Conservation (phyloP, 2,329 filamentous ascomycete genomes). For the Apiospora sp. region DNA sequence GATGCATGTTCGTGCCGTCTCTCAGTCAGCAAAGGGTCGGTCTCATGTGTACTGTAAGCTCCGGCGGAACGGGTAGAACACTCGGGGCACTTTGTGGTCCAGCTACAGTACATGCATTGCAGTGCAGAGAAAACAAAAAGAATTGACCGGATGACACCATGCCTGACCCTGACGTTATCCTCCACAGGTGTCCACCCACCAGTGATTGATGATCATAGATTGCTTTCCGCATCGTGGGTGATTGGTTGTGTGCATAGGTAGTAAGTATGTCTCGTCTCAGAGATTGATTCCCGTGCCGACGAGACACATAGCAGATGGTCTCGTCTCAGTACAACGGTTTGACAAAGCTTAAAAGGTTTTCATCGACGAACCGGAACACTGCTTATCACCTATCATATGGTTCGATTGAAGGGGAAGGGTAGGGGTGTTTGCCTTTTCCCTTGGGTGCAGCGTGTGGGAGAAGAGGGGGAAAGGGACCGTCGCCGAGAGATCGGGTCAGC, state of each 20-base stretch:
- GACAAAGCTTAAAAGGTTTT: not conserved
- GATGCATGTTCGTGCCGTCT: not conserved
- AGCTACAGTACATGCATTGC: not conserved
- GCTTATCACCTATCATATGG: not conserved
- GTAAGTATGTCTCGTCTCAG: conserved; percentile 14
- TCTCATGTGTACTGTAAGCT: conserved; percentile 7
- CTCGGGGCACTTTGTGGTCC: conserved; percentile 12
- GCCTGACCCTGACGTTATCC: conserved; percentile 1
- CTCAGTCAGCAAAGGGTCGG: not conserved
- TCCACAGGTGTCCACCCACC: not conserved
- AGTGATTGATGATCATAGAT: not conserved
- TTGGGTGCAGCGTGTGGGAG: not conserved
- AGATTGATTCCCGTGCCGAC: not conserved
- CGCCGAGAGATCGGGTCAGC: conserved; percentile 11
- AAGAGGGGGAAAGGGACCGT: not conserved
- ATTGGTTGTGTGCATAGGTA: not conserved
- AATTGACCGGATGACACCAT: not conserved
- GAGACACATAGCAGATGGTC: conserved; percentile 12
- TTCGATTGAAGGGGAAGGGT: not conserved
- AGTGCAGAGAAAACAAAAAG: not conserved
- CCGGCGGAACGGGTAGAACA: conserved; percentile 12
- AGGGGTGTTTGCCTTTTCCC: not conserved
- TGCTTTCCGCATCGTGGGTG: not conserved
- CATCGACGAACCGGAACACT: not conserved
- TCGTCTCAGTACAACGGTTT: conserved; percentile 21